phyloP scores from a whole-genome alignment of 371 early-diverging fungal genomes.

The Mortierella sp. region DNA sequence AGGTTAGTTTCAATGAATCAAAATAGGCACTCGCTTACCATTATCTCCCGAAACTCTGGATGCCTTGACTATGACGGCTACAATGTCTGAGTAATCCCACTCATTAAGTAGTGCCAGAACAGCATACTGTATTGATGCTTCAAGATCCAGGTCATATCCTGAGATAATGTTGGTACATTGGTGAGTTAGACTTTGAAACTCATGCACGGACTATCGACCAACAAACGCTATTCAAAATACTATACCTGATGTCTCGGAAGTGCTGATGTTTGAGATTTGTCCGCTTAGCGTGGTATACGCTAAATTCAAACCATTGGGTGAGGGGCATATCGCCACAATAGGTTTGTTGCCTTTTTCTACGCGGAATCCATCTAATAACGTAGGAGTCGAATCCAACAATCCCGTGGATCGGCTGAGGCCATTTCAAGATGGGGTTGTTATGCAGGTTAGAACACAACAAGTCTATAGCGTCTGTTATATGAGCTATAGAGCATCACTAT shows the following conservation, averaged over 20 bases:
- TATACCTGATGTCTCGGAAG: conserved; percentile 31
- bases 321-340: conserved; percentile 28
- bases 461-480: too few relatives aligned
- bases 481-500: neutral
- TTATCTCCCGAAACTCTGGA: conserved; percentile 16
- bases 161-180: neutral
- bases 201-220: too few relatives aligned
- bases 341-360: conserved; percentile 10
- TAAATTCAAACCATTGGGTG: conserved; percentile 42
- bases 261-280: conserved; percentile 16
- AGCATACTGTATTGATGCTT: conserved; percentile 26
- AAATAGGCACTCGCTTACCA: conserved; percentile 8
- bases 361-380: conserved; percentile 32
- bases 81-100: conserved; percentile 49
- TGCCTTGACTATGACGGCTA: conserved; percentile 29
- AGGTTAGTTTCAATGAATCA: neutral
- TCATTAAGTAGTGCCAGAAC: conserved; percentile 44
- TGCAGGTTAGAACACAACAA: neutral
- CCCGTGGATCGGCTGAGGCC: conserved; percentile 28
- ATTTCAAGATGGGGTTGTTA: neutral
- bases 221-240: neutral
- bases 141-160: conserved; percentile 39
- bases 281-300: conserved; percentile 23
- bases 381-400: conserved; percentile 23
- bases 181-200: neutral